Evolutionary conservation across 2,329 filamentous ascomycete genomes (phyloP).

Genomic region (Trichophyton schoenleinii): DNA sequence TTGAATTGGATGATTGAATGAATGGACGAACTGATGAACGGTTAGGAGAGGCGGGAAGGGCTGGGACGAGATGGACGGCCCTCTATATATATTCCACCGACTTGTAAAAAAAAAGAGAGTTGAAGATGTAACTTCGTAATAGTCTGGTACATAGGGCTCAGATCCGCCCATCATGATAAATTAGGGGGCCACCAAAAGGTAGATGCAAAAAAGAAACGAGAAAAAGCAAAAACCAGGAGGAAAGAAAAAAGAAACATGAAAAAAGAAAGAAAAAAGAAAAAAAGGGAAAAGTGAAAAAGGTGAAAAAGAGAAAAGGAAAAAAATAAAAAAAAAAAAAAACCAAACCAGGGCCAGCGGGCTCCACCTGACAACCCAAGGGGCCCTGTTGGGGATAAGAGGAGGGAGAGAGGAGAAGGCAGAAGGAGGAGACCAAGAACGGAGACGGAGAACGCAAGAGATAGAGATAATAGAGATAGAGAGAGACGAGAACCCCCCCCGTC

Average conservation of each 20-base stretch:
- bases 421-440: neutral
- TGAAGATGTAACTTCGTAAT: slow-evolving; percentile 1
- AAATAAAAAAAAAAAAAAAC: neutral
- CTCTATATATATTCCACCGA: neutral
- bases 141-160: slow-evolving; percentile 2
- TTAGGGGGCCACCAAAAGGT: neutral
- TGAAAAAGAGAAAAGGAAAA: neutral
- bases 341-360: neutral
- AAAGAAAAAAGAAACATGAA: neutral
- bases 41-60: neutral
- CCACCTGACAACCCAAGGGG: neutral
- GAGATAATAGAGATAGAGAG: too few relatives aligned
- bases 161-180: neutral
- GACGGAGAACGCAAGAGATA: neutral
- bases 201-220: neutral
- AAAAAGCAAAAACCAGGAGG: neutral
- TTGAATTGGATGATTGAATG: neutral
- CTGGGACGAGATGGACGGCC: neutral
- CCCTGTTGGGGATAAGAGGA: neutral
- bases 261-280: neutral
- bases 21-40: neutral
- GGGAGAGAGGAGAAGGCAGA: neutral
- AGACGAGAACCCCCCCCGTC: too few relatives aligned
- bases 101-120: neutral
- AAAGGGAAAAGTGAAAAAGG: too few relatives aligned